Conservation (phyloP, 768 basidiomycete species). For the Boletus sp. region DNA sequence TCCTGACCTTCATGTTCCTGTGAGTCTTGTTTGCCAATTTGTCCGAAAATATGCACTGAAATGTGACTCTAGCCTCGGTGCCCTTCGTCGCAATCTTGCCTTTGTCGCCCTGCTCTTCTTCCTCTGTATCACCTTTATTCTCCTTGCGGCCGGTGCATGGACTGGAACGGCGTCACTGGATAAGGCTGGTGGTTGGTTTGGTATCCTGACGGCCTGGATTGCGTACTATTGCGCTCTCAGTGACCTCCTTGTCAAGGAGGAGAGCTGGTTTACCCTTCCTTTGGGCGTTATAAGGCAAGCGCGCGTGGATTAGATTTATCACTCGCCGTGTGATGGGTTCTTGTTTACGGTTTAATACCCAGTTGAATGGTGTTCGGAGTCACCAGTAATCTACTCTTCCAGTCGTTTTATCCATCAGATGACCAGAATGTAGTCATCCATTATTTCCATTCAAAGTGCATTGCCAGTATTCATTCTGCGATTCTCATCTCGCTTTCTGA, state of each 20-base stretch:
- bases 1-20: slow-evolving; percentile 69
- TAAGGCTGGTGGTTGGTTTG: slow-evolving; percentile 45
- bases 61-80: slow-evolving; percentile 38
- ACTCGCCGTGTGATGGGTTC: neutral
- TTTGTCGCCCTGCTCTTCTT: slow-evolving; percentile 49
- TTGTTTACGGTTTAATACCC: slow-evolving; percentile 4
- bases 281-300: slow-evolving; percentile 29
- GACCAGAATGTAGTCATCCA: neutral
- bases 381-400: slow-evolving; percentile 2
- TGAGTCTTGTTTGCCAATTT: slow-evolving; percentile 29
- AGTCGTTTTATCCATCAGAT: slow-evolving; percentile 5
- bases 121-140: slow-evolving; percentile 51
- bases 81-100: slow-evolving; percentile 47
- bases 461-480: neutral
- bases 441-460: neutral
- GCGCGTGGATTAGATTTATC: neutral
- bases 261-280: slow-evolving; percentile 41
- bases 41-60: neutral
- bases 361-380: neutral
- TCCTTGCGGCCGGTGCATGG: slow-evolving; percentile 43
- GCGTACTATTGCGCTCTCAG: slow-evolving; percentile 46
- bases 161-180: slow-evolving; percentile 13
- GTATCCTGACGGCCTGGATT: slow-evolving; percentile 44
- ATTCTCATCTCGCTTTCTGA: slow-evolving; percentile 3
- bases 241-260: slow-evolving; percentile 37